Evolutionary conservation across 1,284 basidiomycete species (phyloP), one percentile per base, ranked within the genome.

Genomic region (Schizopora paradoxa): DNA sequence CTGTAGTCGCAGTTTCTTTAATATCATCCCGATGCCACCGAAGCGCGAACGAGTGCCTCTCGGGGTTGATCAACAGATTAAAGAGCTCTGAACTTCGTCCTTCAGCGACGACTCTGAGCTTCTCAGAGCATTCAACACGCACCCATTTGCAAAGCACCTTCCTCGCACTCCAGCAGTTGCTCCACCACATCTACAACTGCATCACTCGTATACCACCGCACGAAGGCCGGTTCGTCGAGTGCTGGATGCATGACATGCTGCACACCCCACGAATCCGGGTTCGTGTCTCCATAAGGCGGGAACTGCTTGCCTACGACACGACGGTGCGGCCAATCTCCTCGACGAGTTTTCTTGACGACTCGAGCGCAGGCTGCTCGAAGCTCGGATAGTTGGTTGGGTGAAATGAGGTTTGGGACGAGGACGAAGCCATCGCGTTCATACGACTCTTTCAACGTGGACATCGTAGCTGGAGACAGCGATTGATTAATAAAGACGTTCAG

Each of bases 21-120:
- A 91, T 73, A 61, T 90, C 88, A 55, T 91, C 89, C 2, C 88
- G 73, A 61, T 91, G 88, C 87, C 89, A 91, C 33, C 83, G 70
- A 37, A 91, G 67, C 0, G 86, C 83, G 58, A 91, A 91, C 37
- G 79, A 70, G 52, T 84, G 80, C 6, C 63, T 58, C 1, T 67
- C 52, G 0, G 87, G 88, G 59, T 90, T 86, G 51, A 91, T 82
- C 42, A 91, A 68, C 43, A 90, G 61, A 58, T 90, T 91, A 65
- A 90, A 89, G 18, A 89, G 64, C 58, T 91, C 87, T 88, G 57
- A 22, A 16, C 18, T 6, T 18, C 3, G 35, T 14, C 21, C 14
- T 23, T 21, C 23, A n/a, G n/a, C n/a, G n/a, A n/a, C n/a, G n/a
- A 27, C 16, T 25, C 6, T 19, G 14, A 33, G 18, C 35, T 16